Conservation (phyloP, 495 filamentous ascomycete genomes). For the Penicillium angulare region DNA sequence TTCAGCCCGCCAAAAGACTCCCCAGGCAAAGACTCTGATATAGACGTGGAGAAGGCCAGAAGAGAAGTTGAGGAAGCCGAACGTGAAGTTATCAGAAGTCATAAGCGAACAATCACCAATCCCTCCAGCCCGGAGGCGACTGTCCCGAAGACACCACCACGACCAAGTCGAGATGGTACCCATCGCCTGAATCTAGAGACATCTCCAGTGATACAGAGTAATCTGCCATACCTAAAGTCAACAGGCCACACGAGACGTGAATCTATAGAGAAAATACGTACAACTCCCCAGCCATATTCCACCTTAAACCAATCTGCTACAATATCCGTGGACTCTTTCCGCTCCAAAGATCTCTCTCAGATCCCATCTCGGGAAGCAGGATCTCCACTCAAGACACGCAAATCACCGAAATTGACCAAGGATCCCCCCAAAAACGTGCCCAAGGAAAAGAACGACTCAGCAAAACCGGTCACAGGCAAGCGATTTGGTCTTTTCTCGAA, state of each 20-base stretch:
- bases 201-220: slow-evolving; percentile 75
- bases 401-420: slow-evolving; percentile 28
- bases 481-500: slow-evolving; percentile 77
- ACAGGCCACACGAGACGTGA: slow-evolving; percentile 43
- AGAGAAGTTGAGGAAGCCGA: slow-evolving; percentile 27
- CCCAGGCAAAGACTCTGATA: slow-evolving; percentile 13
- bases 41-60: slow-evolving; percentile 22
- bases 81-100: slow-evolving; percentile 17
- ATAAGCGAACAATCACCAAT: background rate
- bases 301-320: slow-evolving; percentile 25
- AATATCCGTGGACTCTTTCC: slow-evolving; percentile 40
- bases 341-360: slow-evolving; percentile 33
- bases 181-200: slow-evolving; percentile 61
- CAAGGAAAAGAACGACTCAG: slow-evolving; percentile 22
- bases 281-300: slow-evolving; percentile 5
- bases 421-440: slow-evolving; percentile 19
- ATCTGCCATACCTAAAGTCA: slow-evolving; percentile 51
- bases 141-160: slow-evolving; percentile 26
- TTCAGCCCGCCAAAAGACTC: slow-evolving; percentile 27
- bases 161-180: slow-evolving; percentile 82
- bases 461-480: slow-evolving; percentile 36
- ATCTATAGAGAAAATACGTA: slow-evolving; percentile 34
- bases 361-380: slow-evolving; percentile 41
- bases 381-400: slow-evolving; percentile 32
- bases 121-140: background rate